A percentile compares a stretch with the other conserved stretches of the same genome.
Evolutionary conservation across 2,329 filamentous ascomycete species (phyloP).

Genomic region (Claviceps digitariae): DNA sequence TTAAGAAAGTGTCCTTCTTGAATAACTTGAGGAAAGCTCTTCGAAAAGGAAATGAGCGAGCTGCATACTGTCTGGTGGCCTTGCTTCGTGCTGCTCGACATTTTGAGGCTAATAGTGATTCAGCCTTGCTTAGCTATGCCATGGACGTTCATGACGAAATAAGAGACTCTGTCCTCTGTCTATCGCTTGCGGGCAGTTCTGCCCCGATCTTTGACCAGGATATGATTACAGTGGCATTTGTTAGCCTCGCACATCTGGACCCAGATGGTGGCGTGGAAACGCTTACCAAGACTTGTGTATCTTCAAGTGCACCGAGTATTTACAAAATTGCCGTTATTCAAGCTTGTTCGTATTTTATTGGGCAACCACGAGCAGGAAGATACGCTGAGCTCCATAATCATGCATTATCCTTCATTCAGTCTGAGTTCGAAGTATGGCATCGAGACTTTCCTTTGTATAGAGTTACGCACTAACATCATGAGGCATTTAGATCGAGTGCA

Average conservation of each 20-base stretch:
- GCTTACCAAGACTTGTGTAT: conserved; percentile 43
- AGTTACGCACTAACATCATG: background rate
- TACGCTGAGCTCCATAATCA: conserved; percentile 43
- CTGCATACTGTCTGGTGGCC: conserved; percentile 51
- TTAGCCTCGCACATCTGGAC: conserved; percentile 49
- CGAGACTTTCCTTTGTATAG: background rate
- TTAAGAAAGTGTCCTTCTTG: conserved; percentile 53
- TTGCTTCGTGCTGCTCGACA: conserved; percentile 50
- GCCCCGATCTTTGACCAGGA: conserved; percentile 44
- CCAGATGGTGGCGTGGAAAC: conserved; percentile 44
- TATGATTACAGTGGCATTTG: conserved; percentile 52
- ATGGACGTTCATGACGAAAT: conserved; percentile 59
- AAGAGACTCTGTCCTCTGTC: conserved; percentile 49
- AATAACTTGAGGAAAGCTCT: conserved; percentile 50
- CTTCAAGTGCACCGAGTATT: conserved; percentile 38
- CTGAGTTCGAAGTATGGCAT: background rate
- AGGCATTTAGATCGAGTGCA: conserved; percentile 3
- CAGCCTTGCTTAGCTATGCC: conserved; percentile 51
- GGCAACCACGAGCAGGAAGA: conserved; percentile 31
- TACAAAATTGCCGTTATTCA: conserved; percentile 52
- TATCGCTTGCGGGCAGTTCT: conserved; percentile 32
- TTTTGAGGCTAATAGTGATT: conserved; percentile 49
- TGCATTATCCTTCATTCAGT: conserved; percentile 39
- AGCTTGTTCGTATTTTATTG: conserved; percentile 49
- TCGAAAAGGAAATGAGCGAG: conserved; percentile 51